Conservation (phyloP, 208 protist genomes). For the Endotrypanum monterogeii region DNA sequence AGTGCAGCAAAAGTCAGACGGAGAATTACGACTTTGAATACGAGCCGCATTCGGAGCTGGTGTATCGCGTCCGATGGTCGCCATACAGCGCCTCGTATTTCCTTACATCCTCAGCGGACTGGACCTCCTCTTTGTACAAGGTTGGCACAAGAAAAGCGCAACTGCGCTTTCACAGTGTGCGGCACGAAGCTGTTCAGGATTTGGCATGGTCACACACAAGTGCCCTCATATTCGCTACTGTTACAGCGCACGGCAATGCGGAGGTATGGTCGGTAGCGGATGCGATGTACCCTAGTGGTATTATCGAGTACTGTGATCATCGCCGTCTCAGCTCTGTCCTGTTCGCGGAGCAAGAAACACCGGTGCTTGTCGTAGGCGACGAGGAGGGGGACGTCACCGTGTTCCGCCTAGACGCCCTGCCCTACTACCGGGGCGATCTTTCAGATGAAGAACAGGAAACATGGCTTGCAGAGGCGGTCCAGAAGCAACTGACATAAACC, state of each 20-base stretch:
- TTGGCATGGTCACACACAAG: slow-evolving; percentile 93
- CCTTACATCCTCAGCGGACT: slow-evolving; percentile 96
- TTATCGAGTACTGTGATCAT: slow-evolving; percentile 69
- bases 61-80: slow-evolving; percentile 94
- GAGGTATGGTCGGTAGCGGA: slow-evolving; percentile 84
- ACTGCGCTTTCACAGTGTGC: slow-evolving; percentile 84
- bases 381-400: slow-evolving; percentile 90
- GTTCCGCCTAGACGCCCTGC: slow-evolving; percentile 45
- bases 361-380: slow-evolving; percentile 90
- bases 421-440: slow-evolving; percentile 53
- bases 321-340: slow-evolving; percentile 75
- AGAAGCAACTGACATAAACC: slow-evolving; percentile 43
- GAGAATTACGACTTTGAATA: slow-evolving; percentile 96
- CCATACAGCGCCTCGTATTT: slow-evolving; percentile 92
- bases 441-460: slow-evolving; percentile 84
- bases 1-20: slow-evolving; percentile 96
- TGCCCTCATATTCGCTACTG: slow-evolving; percentile 93
- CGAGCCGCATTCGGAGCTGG: slow-evolving; percentile 90
- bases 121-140: slow-evolving; percentile 94
- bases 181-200: slow-evolving; percentile 92
- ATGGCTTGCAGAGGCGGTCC: slow-evolving; percentile 72
- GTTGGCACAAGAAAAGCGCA: slow-evolving; percentile 61
- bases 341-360: slow-evolving; percentile 87
- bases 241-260: slow-evolving; percentile 83
- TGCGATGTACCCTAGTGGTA: slow-evolving; percentile 69